Evolutionary conservation across 345 rosid species (phyloP).

Genomic region (Citrus maxima): DNA sequence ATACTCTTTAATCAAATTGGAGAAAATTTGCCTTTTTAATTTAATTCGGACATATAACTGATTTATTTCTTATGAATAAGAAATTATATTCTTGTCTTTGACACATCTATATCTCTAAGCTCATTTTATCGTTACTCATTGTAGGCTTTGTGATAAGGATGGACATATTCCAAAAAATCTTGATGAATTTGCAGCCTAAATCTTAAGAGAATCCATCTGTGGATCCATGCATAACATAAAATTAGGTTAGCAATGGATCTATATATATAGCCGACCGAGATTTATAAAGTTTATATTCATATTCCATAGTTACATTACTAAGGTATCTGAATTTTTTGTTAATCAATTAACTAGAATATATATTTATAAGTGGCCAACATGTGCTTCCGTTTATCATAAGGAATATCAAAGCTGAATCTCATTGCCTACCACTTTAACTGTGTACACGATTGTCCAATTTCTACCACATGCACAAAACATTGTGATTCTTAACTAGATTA

Average conservation of each 20-base stretch:
- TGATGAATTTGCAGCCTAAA: not conserved
- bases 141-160: not conserved
- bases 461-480: not conserved
- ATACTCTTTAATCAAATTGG: no score
- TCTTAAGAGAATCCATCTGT: not conserved
- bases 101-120: no score
- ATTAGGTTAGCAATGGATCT: not conserved
- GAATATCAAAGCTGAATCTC: not conserved
- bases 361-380: conserved; percentile 7
- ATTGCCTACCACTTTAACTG: not conserved
- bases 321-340: not conserved
- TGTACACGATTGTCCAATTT: not conserved
- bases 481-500: not conserved
- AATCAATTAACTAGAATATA: no score
- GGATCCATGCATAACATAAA: not conserved
- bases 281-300: not conserved
- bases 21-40: no score
- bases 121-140: not conserved
- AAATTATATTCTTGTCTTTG: no score
- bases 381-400: not conserved
- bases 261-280: not conserved
- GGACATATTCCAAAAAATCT: not conserved
- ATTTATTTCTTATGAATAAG: no score
- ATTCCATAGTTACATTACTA: not conserved
- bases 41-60: no score